Base-by-base conservation (phyloP, 2,329 filamentous ascomycete species). In the Microdochium paspali region DNA sequence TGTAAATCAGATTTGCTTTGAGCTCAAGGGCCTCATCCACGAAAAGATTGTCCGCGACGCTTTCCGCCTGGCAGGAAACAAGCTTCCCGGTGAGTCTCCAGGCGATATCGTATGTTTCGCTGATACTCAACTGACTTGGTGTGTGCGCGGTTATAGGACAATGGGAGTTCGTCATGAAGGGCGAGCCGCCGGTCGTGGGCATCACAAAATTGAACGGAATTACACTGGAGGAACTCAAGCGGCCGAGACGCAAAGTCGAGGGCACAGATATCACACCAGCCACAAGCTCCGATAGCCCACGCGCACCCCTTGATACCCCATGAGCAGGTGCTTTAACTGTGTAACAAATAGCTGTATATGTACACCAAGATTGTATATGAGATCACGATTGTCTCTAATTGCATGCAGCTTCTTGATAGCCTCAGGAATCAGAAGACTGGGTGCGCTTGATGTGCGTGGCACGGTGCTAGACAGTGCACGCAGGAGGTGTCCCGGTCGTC, bases 121-220 rank as follows among this genome's bases (percentile, higher is more conserved):
- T n/a, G n/a, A n/a, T n/a, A n/a, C n/a, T n/a, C n/a, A n/a, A n/a
- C n/a, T n/a, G n/a, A n/a, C n/a, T n/a, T n/a, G n/a, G n/a, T n/a
- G n/a, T n/a, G 10, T 21, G 23, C 45, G 45, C 60, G 63, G 53
- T 64, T 47, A 13, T 47, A 86, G 86, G 87, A 2, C 74, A 85
- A 62, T 98, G 89, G 72, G 90, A 96, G 62, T 95, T 97, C 62
- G 90, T 96, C 28, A 89, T 84, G 73, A 96, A 88, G 69, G 90
- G 89, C 7, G 93, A 96, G 58, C 76, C 90, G 2, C 82, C 93
- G 0, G 79, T 95, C 31, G 91, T 98, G 62, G 93, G 93, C 25
- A 82, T 96, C 53, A 97, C 90, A 20, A 96, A 95, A 67, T 69
- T 98, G 47, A 80, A 89, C 50, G 90, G 90, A 9, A 66, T 95